phyloP scores from a whole-genome alignment of 1,284 basidiomycete species.

The Paramarasmius palmivorus region DNA sequence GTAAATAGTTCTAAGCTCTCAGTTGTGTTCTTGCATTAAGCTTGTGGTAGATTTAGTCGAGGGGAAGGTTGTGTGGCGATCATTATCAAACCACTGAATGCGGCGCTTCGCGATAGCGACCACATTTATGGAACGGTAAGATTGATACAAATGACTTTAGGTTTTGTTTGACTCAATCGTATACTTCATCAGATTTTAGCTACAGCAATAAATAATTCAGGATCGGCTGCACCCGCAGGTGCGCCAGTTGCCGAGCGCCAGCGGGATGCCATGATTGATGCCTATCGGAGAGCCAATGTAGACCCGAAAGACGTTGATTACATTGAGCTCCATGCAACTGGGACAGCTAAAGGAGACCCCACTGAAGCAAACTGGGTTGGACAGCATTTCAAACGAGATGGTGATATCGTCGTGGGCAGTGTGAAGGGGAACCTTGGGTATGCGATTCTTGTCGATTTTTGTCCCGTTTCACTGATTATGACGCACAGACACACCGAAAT shows the following conservation, averaged over 20 bases:
- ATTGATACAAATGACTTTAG: background rate
- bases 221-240: slow-evolving; percentile 33
- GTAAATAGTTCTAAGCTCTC: slow-evolving; percentile 20
- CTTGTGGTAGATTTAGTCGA: slow-evolving; percentile 28
- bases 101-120: slow-evolving; percentile 31
- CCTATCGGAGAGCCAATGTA: slow-evolving; percentile 28
- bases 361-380: slow-evolving; percentile 52
- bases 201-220: slow-evolving; percentile 38
- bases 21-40: background rate
- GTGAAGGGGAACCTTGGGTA: slow-evolving; percentile 51
- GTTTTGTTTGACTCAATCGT: background rate
- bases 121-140: slow-evolving; percentile 32
- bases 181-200: slow-evolving; percentile 34
- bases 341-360: slow-evolving; percentile 51
- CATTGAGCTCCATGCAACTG: slow-evolving; percentile 51
- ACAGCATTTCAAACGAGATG: slow-evolving; percentile 29
- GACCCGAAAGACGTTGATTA: slow-evolving; percentile 41
- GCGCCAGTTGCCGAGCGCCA: slow-evolving; percentile 41
- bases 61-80: slow-evolving; percentile 32
- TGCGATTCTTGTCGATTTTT: slow-evolving; percentile 10
- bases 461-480: background rate
- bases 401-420: slow-evolving; percentile 38
- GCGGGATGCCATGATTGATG: slow-evolving; percentile 24
- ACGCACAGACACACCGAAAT: slow-evolving; percentile 36
- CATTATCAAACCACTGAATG: slow-evolving; percentile 31